Percentiles rank a stretch among this genome's conserved stretches.
These are phyloP conservation scores for Aspergillus glaucus DNA, from an alignment of 2,329 filamentous ascomycete genomes.

Conservation along the genomic window DNA sequence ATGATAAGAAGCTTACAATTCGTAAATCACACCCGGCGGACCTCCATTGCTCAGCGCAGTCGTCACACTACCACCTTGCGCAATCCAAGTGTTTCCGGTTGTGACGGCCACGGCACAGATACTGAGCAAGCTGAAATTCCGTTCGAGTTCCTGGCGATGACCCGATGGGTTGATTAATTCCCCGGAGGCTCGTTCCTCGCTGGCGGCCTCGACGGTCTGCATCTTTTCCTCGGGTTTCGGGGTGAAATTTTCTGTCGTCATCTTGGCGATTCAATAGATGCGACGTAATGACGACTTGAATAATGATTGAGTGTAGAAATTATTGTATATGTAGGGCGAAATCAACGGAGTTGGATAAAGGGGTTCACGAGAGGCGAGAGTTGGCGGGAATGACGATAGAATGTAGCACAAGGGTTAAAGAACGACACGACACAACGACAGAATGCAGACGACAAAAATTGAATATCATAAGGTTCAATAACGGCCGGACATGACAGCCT, in stretches of 20 bases:
- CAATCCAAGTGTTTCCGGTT: slow-evolving; percentile 61
- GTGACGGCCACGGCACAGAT: slow-evolving; percentile 57
- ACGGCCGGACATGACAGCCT: background rate
- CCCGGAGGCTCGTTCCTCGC: slow-evolving; percentile 24
- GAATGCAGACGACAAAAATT: background rate
- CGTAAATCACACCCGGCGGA: slow-evolving; percentile 56
- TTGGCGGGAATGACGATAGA: too few species aligned
- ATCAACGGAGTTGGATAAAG: too few species aligned
- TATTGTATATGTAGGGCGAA: too few species aligned
- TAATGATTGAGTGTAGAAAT: background rate
- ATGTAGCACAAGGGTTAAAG: background rate
- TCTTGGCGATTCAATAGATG: background rate
- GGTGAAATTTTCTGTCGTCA: slow-evolving; percentile 1
- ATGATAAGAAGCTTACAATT: slow-evolving; percentile 41
- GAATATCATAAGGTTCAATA: background rate
- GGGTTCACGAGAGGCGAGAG: too few species aligned
- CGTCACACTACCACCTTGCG: slow-evolving; percentile 55
- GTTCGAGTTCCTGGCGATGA: slow-evolving; percentile 56
- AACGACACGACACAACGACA: background rate
- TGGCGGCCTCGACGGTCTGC: slow-evolving; percentile 13
- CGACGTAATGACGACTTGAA: background rate
- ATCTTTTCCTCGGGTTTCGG: slow-evolving; percentile 1
- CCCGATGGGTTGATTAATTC: slow-evolving; percentile 57
- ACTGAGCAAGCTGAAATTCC: slow-evolving; percentile 56
- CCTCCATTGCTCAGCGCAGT: slow-evolving; percentile 57